phyloP scores from a whole-genome alignment of 139 green algal species.

The Tetradesmus lagerheimii region DNA sequence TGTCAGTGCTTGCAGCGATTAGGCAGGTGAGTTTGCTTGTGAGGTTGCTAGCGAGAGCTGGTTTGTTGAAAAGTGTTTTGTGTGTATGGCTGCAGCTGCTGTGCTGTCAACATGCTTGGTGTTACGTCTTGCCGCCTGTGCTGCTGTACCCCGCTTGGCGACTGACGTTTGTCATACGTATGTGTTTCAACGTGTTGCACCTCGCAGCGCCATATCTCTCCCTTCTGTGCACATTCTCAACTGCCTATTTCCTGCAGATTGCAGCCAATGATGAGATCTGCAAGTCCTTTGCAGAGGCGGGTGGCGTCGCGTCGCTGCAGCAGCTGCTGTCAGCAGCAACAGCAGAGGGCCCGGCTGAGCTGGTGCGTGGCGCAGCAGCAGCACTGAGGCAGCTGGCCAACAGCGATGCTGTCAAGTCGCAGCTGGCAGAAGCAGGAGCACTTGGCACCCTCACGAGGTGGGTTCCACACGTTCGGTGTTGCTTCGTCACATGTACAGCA shows the following conservation, averaged over 20 bases:
- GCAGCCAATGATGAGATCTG: conserved; percentile 84
- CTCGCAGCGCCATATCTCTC: too few relatives aligned
- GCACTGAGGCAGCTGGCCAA: conserved; percentile 87
- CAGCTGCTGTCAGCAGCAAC: conserved; percentile 47
- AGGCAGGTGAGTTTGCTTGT: conserved; percentile 41
- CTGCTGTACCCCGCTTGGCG: too few relatives aligned
- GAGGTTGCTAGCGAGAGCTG: too few relatives aligned
- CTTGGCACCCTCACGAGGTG: conserved; percentile 60
- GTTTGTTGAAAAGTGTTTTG: not conserved
- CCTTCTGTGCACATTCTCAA: too few relatives aligned
- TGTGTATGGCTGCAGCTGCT: too few relatives aligned
- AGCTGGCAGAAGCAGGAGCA: conserved; percentile 66
- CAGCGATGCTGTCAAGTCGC: conserved; percentile 82
- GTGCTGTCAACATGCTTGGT: too few relatives aligned
- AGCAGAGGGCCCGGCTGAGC: conserved; percentile 11
- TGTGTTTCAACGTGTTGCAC: too few relatives aligned
- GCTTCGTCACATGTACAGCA: not conserved
- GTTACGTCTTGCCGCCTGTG: too few relatives aligned
- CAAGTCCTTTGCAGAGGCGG: conserved; percentile 59
- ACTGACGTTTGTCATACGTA: too few relatives aligned
- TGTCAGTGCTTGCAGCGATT: conserved; percentile 42
- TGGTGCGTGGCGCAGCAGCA: conserved; percentile 31
- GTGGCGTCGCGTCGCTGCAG: conserved; percentile 55
- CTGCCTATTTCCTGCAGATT: conserved; percentile 19
- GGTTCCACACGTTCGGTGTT: not conserved